Percentiles rank a stretch among this genome's conserved stretches.
These are phyloP conservation scores for Colletotrichum spinosum DNA, from an alignment of 2,329 filamentous ascomycete genomes.

Conservation along the genomic window DNA sequence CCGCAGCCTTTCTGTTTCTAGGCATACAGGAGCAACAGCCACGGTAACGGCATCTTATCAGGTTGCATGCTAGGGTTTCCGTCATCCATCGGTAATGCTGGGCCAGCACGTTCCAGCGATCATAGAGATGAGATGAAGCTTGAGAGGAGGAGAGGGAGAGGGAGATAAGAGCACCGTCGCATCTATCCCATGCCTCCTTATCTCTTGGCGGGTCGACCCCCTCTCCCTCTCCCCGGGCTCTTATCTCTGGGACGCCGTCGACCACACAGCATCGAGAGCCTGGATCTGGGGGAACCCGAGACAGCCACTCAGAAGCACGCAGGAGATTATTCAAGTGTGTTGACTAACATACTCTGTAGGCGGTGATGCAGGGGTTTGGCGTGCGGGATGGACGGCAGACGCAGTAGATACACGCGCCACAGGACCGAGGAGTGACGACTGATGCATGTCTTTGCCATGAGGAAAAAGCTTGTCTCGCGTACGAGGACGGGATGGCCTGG, in stretches of 20 bases:
- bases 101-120: neutral
- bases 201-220: conserved; percentile 34
- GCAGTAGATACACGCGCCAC: no score
- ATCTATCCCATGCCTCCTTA: conserved; percentile 20
- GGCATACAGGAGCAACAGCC: conserved; percentile 14
- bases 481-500: conserved; percentile 18
- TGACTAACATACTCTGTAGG: conserved; percentile 11
- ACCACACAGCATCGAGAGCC: neutral
- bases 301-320: neutral
- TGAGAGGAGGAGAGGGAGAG: neutral
- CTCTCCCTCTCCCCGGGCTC: conserved; percentile 2
- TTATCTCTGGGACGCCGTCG: conserved; percentile 14
- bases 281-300: no score
- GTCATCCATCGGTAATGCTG: conserved; percentile 7
- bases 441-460: neutral
- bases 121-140: neutral
- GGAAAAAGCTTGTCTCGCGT: conserved; percentile 29
- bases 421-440: neutral
- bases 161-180: conserved; percentile 18
- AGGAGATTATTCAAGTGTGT: conserved; percentile 12
- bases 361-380: neutral
- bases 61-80: conserved; percentile 3
- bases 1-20: conserved; percentile 26
- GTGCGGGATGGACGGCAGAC: no score
- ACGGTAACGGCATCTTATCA: conserved; percentile 23